These are phyloP conservation scores for Thuja plicata DNA, from an alignment of 83 land plant genomes.

Conservation along the genomic window DNA sequence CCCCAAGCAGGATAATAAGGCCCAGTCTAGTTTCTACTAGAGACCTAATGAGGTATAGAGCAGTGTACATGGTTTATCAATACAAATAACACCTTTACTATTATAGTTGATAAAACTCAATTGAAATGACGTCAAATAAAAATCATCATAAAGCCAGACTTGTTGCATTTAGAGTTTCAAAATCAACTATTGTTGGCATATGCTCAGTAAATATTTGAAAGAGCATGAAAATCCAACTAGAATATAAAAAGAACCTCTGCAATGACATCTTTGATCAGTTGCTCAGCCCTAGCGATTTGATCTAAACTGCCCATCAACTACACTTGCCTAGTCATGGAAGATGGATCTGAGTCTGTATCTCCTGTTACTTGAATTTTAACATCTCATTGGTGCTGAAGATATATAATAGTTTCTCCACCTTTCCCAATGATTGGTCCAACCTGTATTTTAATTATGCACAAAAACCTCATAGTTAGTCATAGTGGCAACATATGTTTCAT, in stretches of 20 bases:
- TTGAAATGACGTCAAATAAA: too few species aligned
- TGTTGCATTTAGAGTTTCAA: background rate
- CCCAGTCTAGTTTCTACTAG: too few species aligned
- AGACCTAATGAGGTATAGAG: too few species aligned
- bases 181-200: background rate
- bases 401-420: slow-evolving; percentile 82
- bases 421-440: slow-evolving; percentile 92
- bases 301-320: slow-evolving; percentile 71
- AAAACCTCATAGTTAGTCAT: background rate
- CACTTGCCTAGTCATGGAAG: slow-evolving; percentile 54
- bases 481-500: background rate
- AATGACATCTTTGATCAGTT: slow-evolving; percentile 77
- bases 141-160: background rate
- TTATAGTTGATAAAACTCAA: too few species aligned
- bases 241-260: slow-evolving; percentile 62
- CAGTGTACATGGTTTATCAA: too few species aligned
- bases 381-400: slow-evolving; percentile 76
- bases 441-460: slow-evolving; percentile 29
- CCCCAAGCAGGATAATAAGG: too few species aligned
- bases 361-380: slow-evolving; percentile 81
- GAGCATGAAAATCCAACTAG: background rate
- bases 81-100: too few species aligned
- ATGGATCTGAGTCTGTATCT: slow-evolving; percentile 79
- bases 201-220: background rate
- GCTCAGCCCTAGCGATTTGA: slow-evolving; percentile 74